Percentiles rank a stretch among this genome's conserved stretches.
These are phyloP conservation scores for Remersonia thermophila DNA, from an alignment of 2,329 filamentous ascomycete species.

Conservation along the genomic window DNA sequence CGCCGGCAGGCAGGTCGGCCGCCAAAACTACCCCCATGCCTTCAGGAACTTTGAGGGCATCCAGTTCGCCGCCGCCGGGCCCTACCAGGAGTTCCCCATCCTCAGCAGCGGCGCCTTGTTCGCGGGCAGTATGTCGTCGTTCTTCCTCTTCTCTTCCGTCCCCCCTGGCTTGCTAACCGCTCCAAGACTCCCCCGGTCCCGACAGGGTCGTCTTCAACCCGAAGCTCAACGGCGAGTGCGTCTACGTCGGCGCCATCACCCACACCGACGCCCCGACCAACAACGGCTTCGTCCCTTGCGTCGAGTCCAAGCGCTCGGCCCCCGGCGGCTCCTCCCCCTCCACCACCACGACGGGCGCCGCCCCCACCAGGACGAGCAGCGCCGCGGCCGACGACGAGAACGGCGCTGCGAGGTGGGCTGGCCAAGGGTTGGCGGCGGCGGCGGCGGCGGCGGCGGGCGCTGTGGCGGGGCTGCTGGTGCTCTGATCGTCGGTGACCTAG, in stretches of 20 bases:
- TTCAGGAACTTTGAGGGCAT: conserved; percentile 16
- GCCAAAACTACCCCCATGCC: conserved; percentile 13
- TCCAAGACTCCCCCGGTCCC: conserved; percentile 9
- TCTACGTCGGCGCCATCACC: conserved; percentile 14
- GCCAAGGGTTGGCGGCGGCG: not conserved
- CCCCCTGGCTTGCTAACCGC: too few species aligned
- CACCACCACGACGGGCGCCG: not conserved
- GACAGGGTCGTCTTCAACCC: conserved; percentile 14
- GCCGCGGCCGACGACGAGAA: not conserved
- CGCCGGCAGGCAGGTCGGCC: conserved; percentile 9
- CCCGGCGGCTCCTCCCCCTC: not conserved
- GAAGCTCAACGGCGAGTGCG: conserved; percentile 5
- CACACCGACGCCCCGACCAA: conserved; percentile 9
- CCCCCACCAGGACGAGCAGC: too few species aligned
- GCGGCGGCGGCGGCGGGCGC: not conserved
- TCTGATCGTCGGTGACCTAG: not conserved
- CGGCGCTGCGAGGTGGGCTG: too few species aligned
- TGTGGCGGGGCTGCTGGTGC: conserved; percentile 2
- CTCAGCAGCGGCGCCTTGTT: conserved; percentile 6
- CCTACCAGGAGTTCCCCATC: conserved; percentile 15
- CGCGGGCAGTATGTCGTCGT: conserved; percentile 7
- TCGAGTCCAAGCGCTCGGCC: not conserved
- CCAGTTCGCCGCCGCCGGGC: conserved; percentile 8
- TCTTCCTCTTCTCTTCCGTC: not conserved
- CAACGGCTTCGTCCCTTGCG: conserved; percentile 11